Conservation (phyloP, 208 protist genomes). For the Leishmania turanica region DNA sequence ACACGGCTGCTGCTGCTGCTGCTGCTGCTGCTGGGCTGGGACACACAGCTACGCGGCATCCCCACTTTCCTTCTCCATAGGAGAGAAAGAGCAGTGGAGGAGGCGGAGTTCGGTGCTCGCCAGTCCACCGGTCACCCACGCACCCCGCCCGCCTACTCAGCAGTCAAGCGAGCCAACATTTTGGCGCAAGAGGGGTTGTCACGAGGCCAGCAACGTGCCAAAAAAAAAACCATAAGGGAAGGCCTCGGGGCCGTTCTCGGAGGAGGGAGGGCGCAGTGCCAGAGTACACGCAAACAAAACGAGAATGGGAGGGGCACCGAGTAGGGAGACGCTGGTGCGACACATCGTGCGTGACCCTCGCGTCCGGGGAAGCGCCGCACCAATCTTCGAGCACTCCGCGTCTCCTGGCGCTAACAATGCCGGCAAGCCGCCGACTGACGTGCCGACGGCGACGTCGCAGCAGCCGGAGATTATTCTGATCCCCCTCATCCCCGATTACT, state of each 20-base stretch:
- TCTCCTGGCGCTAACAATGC: not conserved
- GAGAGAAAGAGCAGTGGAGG: not conserved
- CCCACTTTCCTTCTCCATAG: not conserved
- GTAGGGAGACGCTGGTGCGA: conserved; percentile 58
- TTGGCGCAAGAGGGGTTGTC: not conserved
- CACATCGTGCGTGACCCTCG: conserved; percentile 40
- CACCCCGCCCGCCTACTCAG: not conserved
- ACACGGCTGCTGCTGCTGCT: not conserved
- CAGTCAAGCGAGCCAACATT: not conserved
- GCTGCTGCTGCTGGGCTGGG: not conserved
- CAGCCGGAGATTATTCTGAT: conserved; percentile 58
- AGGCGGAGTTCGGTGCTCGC: not conserved
- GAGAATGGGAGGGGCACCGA: conserved; percentile 57
- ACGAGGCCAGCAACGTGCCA: not conserved
- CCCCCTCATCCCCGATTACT: conserved; percentile 70
- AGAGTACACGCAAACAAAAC: not conserved
- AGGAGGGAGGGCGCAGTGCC: not conserved
- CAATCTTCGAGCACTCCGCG: not conserved
- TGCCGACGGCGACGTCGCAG: not conserved
- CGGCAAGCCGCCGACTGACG: not conserved
- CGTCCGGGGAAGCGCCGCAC: not conserved
- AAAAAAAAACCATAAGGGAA: not conserved
- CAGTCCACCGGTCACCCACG: not conserved
- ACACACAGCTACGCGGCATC: not conserved
- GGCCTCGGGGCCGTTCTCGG: not conserved